Conservation (phyloP, 306 rosid species). For the Fagus sylvatica region DNA sequence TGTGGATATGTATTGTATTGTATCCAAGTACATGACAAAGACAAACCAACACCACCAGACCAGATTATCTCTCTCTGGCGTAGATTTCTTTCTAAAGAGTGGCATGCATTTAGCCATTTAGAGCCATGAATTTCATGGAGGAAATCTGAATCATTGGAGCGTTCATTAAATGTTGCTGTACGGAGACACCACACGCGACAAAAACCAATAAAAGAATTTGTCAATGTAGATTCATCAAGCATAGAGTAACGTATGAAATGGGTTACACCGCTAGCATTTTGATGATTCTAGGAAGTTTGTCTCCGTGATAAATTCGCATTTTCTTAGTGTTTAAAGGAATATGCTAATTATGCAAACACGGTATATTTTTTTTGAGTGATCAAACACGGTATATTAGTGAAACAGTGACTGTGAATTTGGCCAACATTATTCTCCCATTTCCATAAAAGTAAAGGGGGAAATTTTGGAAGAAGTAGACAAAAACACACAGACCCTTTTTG, state of each 20-base stretch:
- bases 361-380: no score
- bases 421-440: no score
- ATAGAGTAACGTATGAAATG: not conserved
- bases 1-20: constrained; percentile 6
- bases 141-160: constrained; percentile 34
- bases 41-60: constrained; percentile 20
- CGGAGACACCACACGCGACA: constrained; percentile 40
- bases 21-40: constrained; percentile 19
- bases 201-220: constrained; percentile 14
- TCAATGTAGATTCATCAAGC: not conserved
- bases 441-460: no score
- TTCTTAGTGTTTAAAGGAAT: not conserved
- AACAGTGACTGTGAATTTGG: no score
- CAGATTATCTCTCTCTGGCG: not conserved
- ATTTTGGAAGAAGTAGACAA: no score
- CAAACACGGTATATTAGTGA: no score
- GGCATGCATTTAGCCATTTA: not conserved
- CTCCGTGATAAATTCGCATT: not conserved
- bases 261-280: not conserved
- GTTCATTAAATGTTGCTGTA: constrained; percentile 18
- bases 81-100: not conserved
- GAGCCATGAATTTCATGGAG: constrained; percentile 28
- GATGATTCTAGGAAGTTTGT: not conserved
- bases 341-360: no score
- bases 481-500: no score